Evolutionary conservation across 2,329 filamentous ascomycete genomes (phyloP), one percentile per base, ranked within the genome.

Genomic region (Neocatenulostroma microsporum): DNA sequence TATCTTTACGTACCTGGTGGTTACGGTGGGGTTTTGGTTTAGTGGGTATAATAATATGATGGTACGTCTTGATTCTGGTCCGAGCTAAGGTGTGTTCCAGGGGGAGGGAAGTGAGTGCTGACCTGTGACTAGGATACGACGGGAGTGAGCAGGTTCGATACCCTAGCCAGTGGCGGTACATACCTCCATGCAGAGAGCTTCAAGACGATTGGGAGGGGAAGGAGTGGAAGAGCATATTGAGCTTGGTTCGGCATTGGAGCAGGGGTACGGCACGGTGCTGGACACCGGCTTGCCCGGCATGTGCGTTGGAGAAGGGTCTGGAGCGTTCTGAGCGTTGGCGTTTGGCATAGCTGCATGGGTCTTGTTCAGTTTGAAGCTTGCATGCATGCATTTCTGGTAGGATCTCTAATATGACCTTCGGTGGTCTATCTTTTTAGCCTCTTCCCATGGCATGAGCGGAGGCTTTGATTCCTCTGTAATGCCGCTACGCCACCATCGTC

Each of bases 11-110:
- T 98, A 98, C 60, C 63, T 96, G 17, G 91, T 96, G 19, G 86
- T 98, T 32, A 69, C 95, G 19, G 76, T 85, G 29, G 91, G 91
- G 1, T 98, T 93, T 68, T 96, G 86, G 64, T 82, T 94, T 41
- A 86, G 85, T 35, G 74, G 76, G 17, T 82, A 73, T 55, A 73
- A 67, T 44, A 70, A 72, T 45, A 60, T 72, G 39, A 56, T 58
- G 39, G 23, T 15, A 8, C 24, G 7, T n/a, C 28, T 24, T 27
- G 30, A 19, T 13, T 38, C 21, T 3, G 10, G n/a, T 24, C 18
- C 20, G 17, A 15, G 2, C 6, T 3, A 8, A 17, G 29, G 5
- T 28, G 3, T 20, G 31, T n/a, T 20, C 25, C 24, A 21, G 14
- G 21, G 20, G 21, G 25, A 21, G 4, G 3, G 14, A 18, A 12